Evolutionary conservation across 2,329 filamentous ascomycete species (phyloP).

Genomic region (Coniella vitis): DNA sequence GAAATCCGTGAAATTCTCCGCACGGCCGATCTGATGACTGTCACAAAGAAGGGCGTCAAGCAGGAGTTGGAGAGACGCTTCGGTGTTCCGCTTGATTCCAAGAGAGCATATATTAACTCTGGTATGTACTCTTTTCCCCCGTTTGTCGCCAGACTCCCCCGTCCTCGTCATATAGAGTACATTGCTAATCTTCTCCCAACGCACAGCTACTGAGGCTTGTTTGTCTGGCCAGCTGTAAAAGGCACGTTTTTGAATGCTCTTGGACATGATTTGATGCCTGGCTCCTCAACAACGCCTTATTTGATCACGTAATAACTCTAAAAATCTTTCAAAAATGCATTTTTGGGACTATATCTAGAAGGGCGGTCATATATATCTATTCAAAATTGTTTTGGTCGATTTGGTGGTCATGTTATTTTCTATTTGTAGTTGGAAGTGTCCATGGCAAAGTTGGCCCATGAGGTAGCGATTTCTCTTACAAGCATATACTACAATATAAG

Average conservation of each 20-base stretch:
- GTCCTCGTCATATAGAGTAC: neutral
- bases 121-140: constrained; percentile 50
- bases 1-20: constrained; percentile 92
- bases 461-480: neutral
- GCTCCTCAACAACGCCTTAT: neutral
- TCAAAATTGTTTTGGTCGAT: too few species aligned
- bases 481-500: neutral
- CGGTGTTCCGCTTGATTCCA: constrained; percentile 75
- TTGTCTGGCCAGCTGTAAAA: constrained; percentile 67
- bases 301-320: constrained; percentile 13
- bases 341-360: neutral
- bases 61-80: constrained; percentile 86
- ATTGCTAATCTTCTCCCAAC: constrained; percentile 24
- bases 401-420: neutral
- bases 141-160: neutral
- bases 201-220: constrained; percentile 66
- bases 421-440: neutral
- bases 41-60: constrained; percentile 99
- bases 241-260: neutral
- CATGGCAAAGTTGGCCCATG: neutral
- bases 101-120: constrained; percentile 89
- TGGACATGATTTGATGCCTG: constrained; percentile 1
- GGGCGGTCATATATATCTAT: too few species aligned
- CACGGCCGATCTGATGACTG: constrained; percentile 90
- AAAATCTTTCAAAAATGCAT: constrained; percentile 8